A percentile compares a stretch with the other conserved stretches of the same genome.
phyloP scores from a whole-genome alignment of 306 rosid species.

The Medicago truncatula region DNA sequence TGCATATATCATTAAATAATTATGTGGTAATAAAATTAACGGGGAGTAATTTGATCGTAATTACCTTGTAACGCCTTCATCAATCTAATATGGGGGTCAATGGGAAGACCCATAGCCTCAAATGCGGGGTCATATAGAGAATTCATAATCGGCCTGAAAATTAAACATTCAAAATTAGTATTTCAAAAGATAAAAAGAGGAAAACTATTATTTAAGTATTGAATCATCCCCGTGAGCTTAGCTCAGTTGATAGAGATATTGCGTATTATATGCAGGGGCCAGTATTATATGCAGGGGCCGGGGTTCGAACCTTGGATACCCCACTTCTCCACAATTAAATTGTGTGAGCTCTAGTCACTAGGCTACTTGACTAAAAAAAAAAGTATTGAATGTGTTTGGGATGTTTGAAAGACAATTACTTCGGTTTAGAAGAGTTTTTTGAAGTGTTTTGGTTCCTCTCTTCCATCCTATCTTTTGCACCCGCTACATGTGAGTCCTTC shows the following conservation, averaged over 20 bases:
- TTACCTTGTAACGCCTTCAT: not conserved
- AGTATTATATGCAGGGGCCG: too few relatives aligned
- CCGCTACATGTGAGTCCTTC: too few relatives aligned
- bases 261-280: too few relatives aligned
- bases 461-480: not conserved
- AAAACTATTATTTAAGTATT: not conserved
- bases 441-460: not conserved
- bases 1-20: not conserved
- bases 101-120: not conserved
- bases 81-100: slow-evolving; percentile 32
- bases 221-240: too few relatives aligned
- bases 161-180: not conserved
- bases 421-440: not conserved
- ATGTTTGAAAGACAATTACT: not conserved
- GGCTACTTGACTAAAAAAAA: too few relatives aligned
- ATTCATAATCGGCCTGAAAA: not conserved
- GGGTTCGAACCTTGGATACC: too few relatives aligned
- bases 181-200: not conserved
- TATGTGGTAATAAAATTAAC: not conserved
- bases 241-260: too few relatives aligned
- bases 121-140: not conserved
- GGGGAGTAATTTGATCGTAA: not conserved
- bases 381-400: not conserved
- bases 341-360: too few relatives aligned
- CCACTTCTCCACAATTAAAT: too few relatives aligned